phyloP scores from a whole-genome alignment of 2,329 filamentous ascomycete genomes.

The Phaeoacremonium minimum region DNA sequence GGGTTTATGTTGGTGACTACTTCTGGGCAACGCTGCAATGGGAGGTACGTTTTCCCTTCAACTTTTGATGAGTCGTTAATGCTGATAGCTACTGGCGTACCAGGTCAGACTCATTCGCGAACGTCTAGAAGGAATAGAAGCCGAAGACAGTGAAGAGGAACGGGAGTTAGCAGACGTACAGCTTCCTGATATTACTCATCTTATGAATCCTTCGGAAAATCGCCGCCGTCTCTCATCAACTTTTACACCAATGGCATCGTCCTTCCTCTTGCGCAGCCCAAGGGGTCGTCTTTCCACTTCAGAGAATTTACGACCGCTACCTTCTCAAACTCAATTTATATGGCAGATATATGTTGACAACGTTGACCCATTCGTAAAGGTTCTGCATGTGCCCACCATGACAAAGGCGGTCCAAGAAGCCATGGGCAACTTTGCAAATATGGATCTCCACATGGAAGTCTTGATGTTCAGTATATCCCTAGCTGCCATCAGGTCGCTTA shows the following conservation, averaged over 20 bases:
- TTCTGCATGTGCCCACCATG: neutral
- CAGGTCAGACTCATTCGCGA: neutral
- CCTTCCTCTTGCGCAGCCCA: neutral
- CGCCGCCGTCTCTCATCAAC: too few species aligned
- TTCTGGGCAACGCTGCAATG: neutral
- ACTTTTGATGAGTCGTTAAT: too few species aligned
- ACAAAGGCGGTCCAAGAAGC: neutral
- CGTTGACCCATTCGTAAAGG: neutral
- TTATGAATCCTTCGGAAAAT: too few species aligned
- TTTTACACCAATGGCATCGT: too few species aligned
- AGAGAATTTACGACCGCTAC: neutral
- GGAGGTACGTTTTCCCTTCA: neutral
- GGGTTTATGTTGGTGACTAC: neutral
- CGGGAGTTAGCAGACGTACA: too few species aligned
- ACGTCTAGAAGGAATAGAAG: neutral
- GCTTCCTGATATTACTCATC: too few species aligned
- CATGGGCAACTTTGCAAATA: neutral
- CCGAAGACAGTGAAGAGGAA: neutral
- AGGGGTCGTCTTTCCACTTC: neutral
- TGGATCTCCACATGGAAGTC: constrained; percentile 3
- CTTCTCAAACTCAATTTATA: neutral
- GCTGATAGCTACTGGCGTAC: too few species aligned
- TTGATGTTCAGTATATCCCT: constrained; percentile 22
- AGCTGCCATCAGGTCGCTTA: constrained; percentile 22
- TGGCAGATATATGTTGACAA: neutral